Percentiles rank a stretch among this genome's conserved stretches.
Conservation (phyloP, 108 stramenopile species). For the Aurantiochytrium sp. region DNA sequence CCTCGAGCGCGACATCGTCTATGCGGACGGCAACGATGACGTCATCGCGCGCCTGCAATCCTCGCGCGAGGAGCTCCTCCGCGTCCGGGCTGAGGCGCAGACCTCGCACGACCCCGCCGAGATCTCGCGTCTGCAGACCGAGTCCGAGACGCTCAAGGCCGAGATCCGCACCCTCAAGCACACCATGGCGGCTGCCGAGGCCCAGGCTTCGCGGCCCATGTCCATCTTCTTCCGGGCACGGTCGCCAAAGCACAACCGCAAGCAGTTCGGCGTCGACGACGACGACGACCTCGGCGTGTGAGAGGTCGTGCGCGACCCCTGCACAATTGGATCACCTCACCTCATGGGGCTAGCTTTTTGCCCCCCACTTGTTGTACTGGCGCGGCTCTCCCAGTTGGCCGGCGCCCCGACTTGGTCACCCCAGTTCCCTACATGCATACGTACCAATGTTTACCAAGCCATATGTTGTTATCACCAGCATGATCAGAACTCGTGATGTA, state of each 20-base stretch:
- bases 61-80: neutral
- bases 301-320: no score
- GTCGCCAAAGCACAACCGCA: neutral
- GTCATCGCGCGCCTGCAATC: neutral
- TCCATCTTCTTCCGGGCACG: neutral
- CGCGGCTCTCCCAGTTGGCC: no score
- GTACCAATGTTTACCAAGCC: no score
- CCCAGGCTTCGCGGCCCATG: neutral
- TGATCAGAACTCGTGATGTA: no score
- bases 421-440: no score
- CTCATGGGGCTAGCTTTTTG: no score
- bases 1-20: neutral
- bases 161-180: neutral
- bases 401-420: no score
- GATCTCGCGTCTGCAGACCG: neutral
- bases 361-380: no score
- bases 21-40: neutral
- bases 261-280: neutral
- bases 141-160: neutral
- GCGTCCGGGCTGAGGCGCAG: neutral
- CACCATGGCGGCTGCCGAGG: neutral
- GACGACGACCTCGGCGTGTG: neutral
- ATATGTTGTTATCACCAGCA: no score
- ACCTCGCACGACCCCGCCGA: neutral
- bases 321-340: no score